A percentile compares a stretch with the other conserved stretches of the same genome.
Conservation (phyloP, 441 rosid species). For the Erodium moschatum region DNA sequence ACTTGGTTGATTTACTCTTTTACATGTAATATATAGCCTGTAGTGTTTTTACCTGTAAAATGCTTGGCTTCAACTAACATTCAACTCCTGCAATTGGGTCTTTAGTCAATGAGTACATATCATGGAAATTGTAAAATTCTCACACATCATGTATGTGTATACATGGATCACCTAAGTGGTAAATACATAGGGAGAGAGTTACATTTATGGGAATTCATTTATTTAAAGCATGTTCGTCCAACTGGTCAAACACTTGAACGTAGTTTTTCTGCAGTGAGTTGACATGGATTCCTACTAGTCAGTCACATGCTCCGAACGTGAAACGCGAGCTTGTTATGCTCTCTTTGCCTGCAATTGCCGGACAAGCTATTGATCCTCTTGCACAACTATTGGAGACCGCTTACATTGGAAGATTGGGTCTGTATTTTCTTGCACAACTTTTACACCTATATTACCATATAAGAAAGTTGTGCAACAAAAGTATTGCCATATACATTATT, state of each 20-base stretch:
- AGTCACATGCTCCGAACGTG: slow-evolving; percentile 24
- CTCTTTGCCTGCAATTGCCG: slow-evolving; percentile 78
- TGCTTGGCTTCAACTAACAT: neutral
- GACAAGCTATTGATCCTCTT: slow-evolving; percentile 88
- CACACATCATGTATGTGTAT: no score
- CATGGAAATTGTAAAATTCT: no score
- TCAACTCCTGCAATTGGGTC: neutral
- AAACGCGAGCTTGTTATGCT: slow-evolving; percentile 64
- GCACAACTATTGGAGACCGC: slow-evolving; percentile 88
- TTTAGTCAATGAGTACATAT: no score
- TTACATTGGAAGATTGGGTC: slow-evolving; percentile 87
- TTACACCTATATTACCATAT: no score
- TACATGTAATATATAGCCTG: no score
- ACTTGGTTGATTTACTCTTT: neutral
- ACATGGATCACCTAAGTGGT: no score
- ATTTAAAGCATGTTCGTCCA: no score
- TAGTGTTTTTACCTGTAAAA: no score
- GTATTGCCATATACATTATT: neutral
- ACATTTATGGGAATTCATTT: no score
- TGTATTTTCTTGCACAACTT: slow-evolving; percentile 4
- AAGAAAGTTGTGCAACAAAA: neutral
- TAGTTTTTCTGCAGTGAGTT: slow-evolving; percentile 31
- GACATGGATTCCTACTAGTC: slow-evolving; percentile 19
- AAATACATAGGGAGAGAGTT: no score
- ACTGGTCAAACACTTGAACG: no score